Evolutionary conservation across 345 rosid genomes (phyloP).

Genomic region (Fremontodendron californicum): DNA sequence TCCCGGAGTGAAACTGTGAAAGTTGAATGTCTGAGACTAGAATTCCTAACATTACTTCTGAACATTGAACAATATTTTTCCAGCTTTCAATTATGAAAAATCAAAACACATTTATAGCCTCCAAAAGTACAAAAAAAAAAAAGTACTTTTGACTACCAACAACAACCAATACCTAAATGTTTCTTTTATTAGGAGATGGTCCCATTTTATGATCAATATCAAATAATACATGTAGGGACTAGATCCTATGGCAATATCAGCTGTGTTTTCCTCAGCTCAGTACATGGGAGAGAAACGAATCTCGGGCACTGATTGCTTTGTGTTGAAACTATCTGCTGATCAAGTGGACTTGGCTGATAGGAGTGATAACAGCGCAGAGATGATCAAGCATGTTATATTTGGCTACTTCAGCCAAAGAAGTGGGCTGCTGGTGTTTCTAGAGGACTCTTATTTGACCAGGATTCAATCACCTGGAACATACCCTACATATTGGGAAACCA

Average conservation of each 20-base stretch:
- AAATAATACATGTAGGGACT: conserved; percentile 55
- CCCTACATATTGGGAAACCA: conserved; percentile 93
- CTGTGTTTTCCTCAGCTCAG: conserved; percentile 72
- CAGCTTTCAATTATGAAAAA: not conserved
- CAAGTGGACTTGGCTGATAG: conserved; percentile 65
- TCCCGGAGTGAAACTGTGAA: not conserved
- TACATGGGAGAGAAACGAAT: conserved; percentile 82
- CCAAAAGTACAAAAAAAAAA: not conserved
- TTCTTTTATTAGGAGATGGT: not conserved
- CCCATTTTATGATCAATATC: conserved; percentile 8
- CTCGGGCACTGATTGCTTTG: conserved; percentile 64
- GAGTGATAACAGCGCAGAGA: conserved; percentile 83
- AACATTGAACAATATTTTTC: not conserved
- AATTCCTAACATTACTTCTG: not conserved
- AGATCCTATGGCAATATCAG: conserved; percentile 83
- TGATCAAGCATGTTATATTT: conserved; percentile 78
- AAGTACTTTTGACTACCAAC: not conserved
- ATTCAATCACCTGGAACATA: conserved; percentile 76
- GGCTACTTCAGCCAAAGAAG: conserved; percentile 96
- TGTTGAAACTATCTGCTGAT: conserved; percentile 71
- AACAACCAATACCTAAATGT: not conserved
- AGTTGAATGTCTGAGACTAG: not conserved
- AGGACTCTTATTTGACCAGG: conserved; percentile 68
- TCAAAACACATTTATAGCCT: not conserved
- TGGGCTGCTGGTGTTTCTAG: conserved; percentile 65